These are phyloP conservation scores for Insectozyma bohioensis DNA, from an alignment of 1,139 yeast genomes.

Conservation along the genomic window DNA sequence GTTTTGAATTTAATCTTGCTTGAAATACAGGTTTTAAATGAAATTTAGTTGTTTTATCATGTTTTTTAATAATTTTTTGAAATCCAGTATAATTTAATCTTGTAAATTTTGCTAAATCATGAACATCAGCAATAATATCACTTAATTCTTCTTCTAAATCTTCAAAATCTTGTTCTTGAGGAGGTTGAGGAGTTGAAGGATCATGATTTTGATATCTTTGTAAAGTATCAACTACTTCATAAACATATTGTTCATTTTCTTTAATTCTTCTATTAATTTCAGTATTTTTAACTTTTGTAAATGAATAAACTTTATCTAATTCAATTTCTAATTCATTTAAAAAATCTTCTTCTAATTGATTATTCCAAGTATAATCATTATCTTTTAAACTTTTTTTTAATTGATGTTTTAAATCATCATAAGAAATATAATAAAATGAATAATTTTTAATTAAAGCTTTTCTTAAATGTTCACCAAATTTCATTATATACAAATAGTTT, in stretches of 20 bases:
- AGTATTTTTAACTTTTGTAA: constrained; percentile 82
- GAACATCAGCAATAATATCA: constrained; percentile 95
- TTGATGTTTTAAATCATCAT: constrained; percentile 84
- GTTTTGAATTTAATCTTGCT: constrained; percentile 87
- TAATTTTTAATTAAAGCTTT: constrained; percentile 79
- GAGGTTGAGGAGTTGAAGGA: constrained; percentile 29
- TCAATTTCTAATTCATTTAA: constrained; percentile 73
- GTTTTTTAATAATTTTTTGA: constrained; percentile 93
- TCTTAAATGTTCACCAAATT: constrained; percentile 76
- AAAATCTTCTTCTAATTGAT: constrained; percentile 77
- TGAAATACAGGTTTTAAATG: constrained; percentile 88
- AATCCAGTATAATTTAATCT: constrained; percentile 94
- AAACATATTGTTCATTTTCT: constrained; percentile 70
- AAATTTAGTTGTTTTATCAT: constrained; percentile 86
- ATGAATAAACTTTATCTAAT: constrained; percentile 86
- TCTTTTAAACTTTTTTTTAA: constrained; percentile 64
- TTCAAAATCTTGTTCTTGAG: constrained; percentile 81
- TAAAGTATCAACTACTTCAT: constrained; percentile 54
- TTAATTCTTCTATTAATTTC: constrained; percentile 82
- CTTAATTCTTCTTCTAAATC: constrained; percentile 88
- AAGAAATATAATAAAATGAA: constrained; percentile 83
- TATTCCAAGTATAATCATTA: constrained; percentile 64
- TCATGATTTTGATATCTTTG: constrained; percentile 20
- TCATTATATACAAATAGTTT: no score
- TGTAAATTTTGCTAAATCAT: constrained; percentile 91